Percentiles rank a stretch among this genome's conserved stretches.
Evolutionary conservation across 2,329 filamentous ascomycete species (phyloP).

Genomic region (Aureobasidium subglaciale): DNA sequence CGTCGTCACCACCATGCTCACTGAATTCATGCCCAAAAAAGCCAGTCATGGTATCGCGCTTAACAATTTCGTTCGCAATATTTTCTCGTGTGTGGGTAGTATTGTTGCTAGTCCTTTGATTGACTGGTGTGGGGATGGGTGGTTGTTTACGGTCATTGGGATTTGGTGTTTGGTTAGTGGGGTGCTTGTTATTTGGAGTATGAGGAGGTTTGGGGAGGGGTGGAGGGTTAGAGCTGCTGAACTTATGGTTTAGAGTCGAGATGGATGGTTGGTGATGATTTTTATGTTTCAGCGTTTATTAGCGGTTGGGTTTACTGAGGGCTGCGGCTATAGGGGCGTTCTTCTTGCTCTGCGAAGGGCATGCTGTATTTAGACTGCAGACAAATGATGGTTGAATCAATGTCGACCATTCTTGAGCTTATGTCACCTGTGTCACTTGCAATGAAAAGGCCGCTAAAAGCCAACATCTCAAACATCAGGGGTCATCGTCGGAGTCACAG

Average conservation of each 20-base stretch:
- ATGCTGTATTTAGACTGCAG: no score
- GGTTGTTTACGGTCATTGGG: slow-evolving; percentile 58
- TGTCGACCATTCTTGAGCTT: no score
- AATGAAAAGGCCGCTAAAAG: no score
- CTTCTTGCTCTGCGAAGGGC: no score
- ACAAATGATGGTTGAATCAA: no score
- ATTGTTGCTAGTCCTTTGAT: slow-evolving; percentile 66
- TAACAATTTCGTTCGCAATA: slow-evolving; percentile 76
- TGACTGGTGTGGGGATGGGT: slow-evolving; percentile 63
- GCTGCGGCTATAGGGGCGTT: no score
- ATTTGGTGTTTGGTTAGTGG: slow-evolving; percentile 25
- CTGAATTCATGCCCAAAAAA: slow-evolving; percentile 69
- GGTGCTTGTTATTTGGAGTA: slow-evolving; percentile 25
- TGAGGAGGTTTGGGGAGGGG: slow-evolving; percentile 28
- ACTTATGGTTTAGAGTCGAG: slow-evolving; percentile 10
- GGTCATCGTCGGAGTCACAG: no score
- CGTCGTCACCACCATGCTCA: slow-evolving; percentile 72
- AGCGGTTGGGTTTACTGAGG: no score
- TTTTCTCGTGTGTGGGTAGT: slow-evolving; percentile 65
- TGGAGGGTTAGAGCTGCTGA: slow-evolving; percentile 23
- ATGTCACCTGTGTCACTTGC: no score
- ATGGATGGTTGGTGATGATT: no score
- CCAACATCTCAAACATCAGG: no score
- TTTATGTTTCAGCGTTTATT: neutral
- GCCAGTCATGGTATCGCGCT: slow-evolving; percentile 68